Percentiles rank a stretch among this genome's conserved stretches.
Conservation (phyloP, 306 rosid species). For the Cucurbita argyrosperma region DNA sequence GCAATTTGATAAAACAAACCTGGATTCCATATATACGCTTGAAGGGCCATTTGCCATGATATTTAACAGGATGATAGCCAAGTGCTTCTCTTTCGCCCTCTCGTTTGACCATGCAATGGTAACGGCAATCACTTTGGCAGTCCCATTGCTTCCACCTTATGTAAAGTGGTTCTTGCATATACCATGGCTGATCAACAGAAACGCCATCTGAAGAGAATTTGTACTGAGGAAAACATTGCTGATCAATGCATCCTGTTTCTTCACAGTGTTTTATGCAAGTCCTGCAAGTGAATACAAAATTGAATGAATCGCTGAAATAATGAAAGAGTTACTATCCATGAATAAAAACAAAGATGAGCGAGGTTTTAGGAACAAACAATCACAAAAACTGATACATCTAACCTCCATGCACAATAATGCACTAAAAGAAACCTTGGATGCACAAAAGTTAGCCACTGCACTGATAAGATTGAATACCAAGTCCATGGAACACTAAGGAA, state of each 20-base stretch:
- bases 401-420: neutral
- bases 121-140: constrained; percentile 51
- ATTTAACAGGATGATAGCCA: constrained; percentile 37
- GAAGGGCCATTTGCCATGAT: constrained; percentile 82
- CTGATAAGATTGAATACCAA: neutral
- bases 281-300: constrained; percentile 15
- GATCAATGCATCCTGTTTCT: constrained; percentile 43
- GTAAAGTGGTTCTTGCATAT: constrained; percentile 43
- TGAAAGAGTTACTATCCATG: neutral
- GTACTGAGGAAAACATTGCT: constrained; percentile 51
- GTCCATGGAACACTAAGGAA: neutral
- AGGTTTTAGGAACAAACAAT: neutral
- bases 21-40: constrained; percentile 51
- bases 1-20: constrained; percentile 27
- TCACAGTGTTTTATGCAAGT: constrained; percentile 47
- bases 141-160: constrained; percentile 50
- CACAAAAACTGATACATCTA: neutral
- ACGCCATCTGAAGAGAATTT: constrained; percentile 27
- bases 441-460: neutral
- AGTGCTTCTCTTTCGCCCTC: constrained; percentile 44
- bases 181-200: constrained; percentile 24
- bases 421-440: neutral
- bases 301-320: neutral
- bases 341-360: neutral
- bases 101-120: constrained; percentile 53